Conservation (phyloP, 257 asterid species). For the Schizonepeta tenuifolia region DNA sequence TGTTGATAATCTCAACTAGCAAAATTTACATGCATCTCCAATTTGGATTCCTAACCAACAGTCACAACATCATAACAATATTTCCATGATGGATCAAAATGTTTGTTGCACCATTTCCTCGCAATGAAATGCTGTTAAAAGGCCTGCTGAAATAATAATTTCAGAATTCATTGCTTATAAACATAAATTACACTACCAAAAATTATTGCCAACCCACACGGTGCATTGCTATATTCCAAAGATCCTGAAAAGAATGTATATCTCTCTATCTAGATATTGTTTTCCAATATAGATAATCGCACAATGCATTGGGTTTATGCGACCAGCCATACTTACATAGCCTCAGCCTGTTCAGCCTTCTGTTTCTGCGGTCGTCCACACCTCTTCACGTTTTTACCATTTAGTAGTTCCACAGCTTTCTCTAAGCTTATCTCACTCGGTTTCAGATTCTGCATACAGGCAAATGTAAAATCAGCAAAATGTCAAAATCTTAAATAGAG, state of each 20-base stretch:
- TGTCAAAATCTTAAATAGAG: not conserved
- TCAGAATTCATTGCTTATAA: not conserved
- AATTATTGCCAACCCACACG: constrained; percentile 22
- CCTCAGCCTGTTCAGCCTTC: constrained; percentile 43
- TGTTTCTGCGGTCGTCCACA: constrained; percentile 62
- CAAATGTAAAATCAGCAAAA: constrained; percentile 3
- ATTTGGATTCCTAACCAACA: too few relatives aligned
- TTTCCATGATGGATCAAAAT: too few relatives aligned
- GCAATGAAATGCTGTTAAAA: too few relatives aligned
- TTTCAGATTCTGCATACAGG: constrained; percentile 53
- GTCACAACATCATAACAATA: too few relatives aligned
- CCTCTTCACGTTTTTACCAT: constrained; percentile 59
- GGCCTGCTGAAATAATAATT: not conserved
- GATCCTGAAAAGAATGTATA: constrained; percentile 1
- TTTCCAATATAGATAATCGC: not conserved
- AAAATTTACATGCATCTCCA: too few relatives aligned
- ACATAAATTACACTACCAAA: constrained; percentile 15
- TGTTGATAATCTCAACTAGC: too few relatives aligned
- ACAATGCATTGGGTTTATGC: not conserved
- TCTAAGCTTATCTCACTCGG: constrained; percentile 64
- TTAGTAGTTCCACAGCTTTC: constrained; percentile 67
- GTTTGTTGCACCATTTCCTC: too few relatives aligned
- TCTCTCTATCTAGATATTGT: constrained; percentile 8
- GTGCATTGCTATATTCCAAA: not conserved
- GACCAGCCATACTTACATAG: constrained; percentile 30